A percentile compares a stretch with the other conserved stretches of the same genome.
phyloP scores from a whole-genome alignment of 352 stramenopile species.

The Phytophthora pini region DNA sequence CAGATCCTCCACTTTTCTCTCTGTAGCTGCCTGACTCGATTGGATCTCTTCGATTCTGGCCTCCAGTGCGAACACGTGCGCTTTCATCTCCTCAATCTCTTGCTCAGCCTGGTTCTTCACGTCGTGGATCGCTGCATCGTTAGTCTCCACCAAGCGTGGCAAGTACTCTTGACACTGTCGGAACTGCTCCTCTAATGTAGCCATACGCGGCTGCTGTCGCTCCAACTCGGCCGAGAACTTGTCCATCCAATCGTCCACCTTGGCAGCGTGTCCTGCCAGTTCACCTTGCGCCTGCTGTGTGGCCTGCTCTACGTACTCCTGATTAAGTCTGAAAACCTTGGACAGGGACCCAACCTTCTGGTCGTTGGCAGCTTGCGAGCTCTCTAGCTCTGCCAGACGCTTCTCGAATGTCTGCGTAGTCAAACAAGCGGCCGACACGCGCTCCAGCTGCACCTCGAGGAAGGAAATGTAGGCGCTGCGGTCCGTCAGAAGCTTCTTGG shows the following conservation, averaged over 20 bases:
- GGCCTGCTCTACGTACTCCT: conserved; percentile 75
- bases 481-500: conserved; percentile 85
- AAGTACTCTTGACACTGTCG: conserved; percentile 51
- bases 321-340: conserved; percentile 73
- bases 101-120: conserved; percentile 31
- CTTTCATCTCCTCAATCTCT: conserved; percentile 60
- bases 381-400: conserved; percentile 63
- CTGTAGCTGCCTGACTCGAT: conserved; percentile 30
- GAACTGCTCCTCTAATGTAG: conserved; percentile 48
- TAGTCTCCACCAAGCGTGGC: conserved; percentile 37
- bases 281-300: conserved; percentile 48
- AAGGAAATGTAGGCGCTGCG: conserved; percentile 89
- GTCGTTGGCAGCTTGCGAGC: conserved; percentile 46
- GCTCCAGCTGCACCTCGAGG: conserved; percentile 88
- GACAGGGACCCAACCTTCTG: conserved; percentile 72
- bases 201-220: conserved; percentile 42
- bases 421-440: conserved; percentile 83
- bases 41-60: conserved; percentile 53
- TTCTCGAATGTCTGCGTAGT: conserved; percentile 73
- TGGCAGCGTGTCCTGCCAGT: conserved; percentile 41
- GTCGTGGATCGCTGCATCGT: conserved; percentile 34
- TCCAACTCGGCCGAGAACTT: conserved; percentile 59
- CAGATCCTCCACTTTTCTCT: conserved; percentile 52
- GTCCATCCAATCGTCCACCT: conserved; percentile 71
- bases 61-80: conserved; percentile 53